Percentiles rank a stretch among this genome's conserved stretches.
These are phyloP conservation scores for Ophiostoma sp. DNA, from an alignment of 2,329 filamentous ascomycete species.

Conservation along the genomic window DNA sequence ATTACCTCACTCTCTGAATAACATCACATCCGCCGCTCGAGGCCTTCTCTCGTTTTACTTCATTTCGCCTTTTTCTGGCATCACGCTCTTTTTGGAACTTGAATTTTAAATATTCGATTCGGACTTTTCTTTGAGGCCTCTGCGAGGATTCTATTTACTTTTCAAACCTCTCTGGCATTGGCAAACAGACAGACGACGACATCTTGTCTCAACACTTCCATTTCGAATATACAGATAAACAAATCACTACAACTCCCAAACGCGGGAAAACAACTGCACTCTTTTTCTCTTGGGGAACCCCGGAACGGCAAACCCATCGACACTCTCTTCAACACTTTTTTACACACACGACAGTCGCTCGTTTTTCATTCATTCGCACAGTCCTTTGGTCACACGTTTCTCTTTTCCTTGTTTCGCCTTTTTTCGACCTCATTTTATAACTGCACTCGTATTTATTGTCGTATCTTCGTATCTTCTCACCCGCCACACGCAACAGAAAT, in stretches of 20 bases:
- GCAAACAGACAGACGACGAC: background rate
- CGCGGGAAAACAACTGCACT: background rate
- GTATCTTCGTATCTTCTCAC: background rate
- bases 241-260: background rate
- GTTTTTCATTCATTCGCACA: constrained; percentile 5
- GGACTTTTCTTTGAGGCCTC: constrained; percentile 11
- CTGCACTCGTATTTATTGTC: background rate
- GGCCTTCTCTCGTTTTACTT: background rate
- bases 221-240: background rate
- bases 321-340: background rate
- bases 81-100: constrained; percentile 13
- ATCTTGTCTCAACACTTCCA: background rate
- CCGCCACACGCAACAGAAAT: background rate
- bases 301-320: background rate
- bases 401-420: background rate
- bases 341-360: background rate
- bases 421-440: background rate
- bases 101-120: constrained; percentile 7
- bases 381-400: background rate
- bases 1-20: constrained; percentile 17
- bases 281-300: background rate
- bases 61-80: background rate
- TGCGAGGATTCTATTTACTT: constrained; percentile 6
- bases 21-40: constrained; percentile 2
- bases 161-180: constrained; percentile 13